Base-by-base conservation (phyloP, 2,329 filamentous ascomycete species). In the Paramyrothecium sp. region DNA sequence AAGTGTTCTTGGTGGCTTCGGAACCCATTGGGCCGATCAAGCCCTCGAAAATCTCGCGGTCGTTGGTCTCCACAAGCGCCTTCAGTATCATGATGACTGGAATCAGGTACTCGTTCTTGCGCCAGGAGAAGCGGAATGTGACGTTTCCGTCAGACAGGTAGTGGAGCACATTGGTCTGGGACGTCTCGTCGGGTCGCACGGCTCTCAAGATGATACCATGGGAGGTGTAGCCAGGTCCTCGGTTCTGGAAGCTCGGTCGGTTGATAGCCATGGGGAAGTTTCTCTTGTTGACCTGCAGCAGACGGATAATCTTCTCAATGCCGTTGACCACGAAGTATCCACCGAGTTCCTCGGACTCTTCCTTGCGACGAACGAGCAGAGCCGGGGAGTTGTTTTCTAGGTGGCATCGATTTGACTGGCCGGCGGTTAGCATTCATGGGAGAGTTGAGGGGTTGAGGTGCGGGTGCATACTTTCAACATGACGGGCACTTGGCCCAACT, bases 251-350 rank as follows among this genome's bases (percentile, higher is more conserved):
- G 64, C 93, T 96, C 52, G 89, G 88, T 70, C 95, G 90, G 65
- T 91, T 85, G 72, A 98, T 97, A 51, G 94, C 94, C 85, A 97
- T 90, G 53, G 95, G 94, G 69, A 92, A 97, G 74, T 99, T 99
- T 69, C 95, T 85, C 74, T 91, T 87, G 71, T 92, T 92, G 60
- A 98, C 85, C 62, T 97, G 88, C 61, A 99, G 82, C 79, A 98
- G 87, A 70, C 95, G 91, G 66, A 98, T 92, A 57, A 98, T 86
- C 78, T 97, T 98, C 74, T 99, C 95, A 69, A 93, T 97, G 63
- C 95, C 95, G 72, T 99, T 99, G 68, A 99, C 90, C 67, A 99
- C 87, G 70, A 98, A 99, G 74, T 98, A 99, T 49, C 95, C 95
- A 41, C 95, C 95, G 33, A 98, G 77, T 74, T 99, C 95, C 74